Base-by-base conservation (phyloP, 441 rosid species). In the Pelargonium cotyledonis region DNA sequence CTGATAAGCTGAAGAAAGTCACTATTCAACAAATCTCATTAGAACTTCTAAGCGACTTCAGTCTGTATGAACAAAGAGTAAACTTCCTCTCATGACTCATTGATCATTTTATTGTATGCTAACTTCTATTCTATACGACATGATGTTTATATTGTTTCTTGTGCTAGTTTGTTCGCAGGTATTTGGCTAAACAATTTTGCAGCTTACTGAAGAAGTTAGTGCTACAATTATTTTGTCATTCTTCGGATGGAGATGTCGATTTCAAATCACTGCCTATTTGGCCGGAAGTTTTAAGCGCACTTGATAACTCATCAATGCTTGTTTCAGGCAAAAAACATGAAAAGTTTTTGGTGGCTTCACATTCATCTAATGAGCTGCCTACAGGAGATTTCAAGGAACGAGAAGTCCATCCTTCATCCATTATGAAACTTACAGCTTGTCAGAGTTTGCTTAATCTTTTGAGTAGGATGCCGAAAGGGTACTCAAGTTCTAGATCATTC, bases 91-190 rank as follows among this genome's bases (percentile, higher is more conserved):
- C 35, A 44, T 1, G 12, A 12, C 31, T 67, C 40, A 61, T 29
- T 61, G 40, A 29, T 61, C 38, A 26, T 61, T 26, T 23, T 61
- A 23, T 61, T 26, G 12, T 61, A 16, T 8, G 14, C 47, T 2
- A 58, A 7, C 44, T 51, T 51, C 8, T 66, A 35, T 61, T 51
- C 8, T 66, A 21, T 61, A 16, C 61, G 26, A 53, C 70, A 12
- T 73, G 60, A 55, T 66, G 43, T 65, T 88, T 68, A 77, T 71
- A 75, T 72, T 15, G 49, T 71, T 63, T 76, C 72, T 73, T 80
- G 73, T 71, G 66, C 82, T 85, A 95, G 99, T 85, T 92, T 86
- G 93, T 92, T 73, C 73, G 86, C 90, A 90, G 98, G 86, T 82
- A 85, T 80, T 78, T 95, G 80, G 87, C 92, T 63, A 80, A 88